Evolutionary conservation across 495 filamentous ascomycete species (phyloP).

Genomic region (Penicillium ochrochloron): DNA sequence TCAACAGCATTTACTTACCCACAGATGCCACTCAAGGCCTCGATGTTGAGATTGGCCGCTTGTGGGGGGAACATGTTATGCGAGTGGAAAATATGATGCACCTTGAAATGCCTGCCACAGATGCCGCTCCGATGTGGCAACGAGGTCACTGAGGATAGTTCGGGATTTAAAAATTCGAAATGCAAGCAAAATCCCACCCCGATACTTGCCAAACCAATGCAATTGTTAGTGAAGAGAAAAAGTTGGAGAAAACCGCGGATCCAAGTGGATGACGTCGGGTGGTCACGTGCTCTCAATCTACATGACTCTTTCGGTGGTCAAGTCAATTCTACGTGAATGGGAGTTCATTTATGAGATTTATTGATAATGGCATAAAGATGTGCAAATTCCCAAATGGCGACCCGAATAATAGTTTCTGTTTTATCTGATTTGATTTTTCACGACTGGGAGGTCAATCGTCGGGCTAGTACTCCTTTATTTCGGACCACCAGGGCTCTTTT

Average conservation of each 20-base stretch:
- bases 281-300: constrained; percentile 31
- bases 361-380: too few relatives aligned
- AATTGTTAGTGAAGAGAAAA: constrained; percentile 19
- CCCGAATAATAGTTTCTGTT: too few relatives aligned
- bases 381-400: too few relatives aligned
- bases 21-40: constrained; percentile 87
- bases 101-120: neutral
- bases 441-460: too few relatives aligned
- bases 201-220: constrained; percentile 8
- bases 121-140: neutral
- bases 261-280: constrained; percentile 31
- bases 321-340: neutral
- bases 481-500: too few relatives aligned
- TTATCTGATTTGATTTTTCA: too few relatives aligned
- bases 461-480: too few relatives aligned
- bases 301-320: neutral
- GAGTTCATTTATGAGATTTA: neutral
- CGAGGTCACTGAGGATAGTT: neutral
- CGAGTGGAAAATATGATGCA: constrained; percentile 20
- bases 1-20: constrained; percentile 56
- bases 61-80: constrained; percentile 71
- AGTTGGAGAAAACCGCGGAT: constrained; percentile 22
- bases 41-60: constrained; percentile 71
- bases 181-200: neutral
- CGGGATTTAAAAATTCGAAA: neutral